A percentile compares a stretch with the other conserved stretches of the same genome.
These are phyloP conservation scores for Emmonsiellopsis sp. DNA, from an alignment of 2,329 filamentous ascomycete genomes.

Conservation along the genomic window DNA sequence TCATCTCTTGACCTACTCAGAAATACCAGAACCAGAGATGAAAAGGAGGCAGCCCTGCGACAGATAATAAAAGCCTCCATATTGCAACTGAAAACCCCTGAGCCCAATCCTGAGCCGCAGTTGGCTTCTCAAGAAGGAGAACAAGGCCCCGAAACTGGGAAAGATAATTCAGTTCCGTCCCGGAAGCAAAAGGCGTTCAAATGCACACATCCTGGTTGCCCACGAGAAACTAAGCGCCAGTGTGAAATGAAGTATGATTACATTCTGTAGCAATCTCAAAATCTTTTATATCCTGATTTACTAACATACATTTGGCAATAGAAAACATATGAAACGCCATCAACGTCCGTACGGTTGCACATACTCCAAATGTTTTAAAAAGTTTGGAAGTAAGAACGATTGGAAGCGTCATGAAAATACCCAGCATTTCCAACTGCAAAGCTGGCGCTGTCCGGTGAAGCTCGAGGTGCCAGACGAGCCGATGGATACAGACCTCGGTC, in stretches of 20 bases:
- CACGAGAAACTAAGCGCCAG: slow-evolving; percentile 21
- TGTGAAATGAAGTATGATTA: slow-evolving; percentile 29
- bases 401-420: slow-evolving; percentile 85
- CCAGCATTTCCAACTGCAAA: slow-evolving; percentile 63
- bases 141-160: neutral
- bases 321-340: slow-evolving; percentile 79
- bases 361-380: slow-evolving; percentile 56
- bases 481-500: slow-evolving; percentile 10
- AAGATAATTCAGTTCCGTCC: neutral
- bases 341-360: slow-evolving; percentile 75
- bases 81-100: neutral
- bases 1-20: slow-evolving; percentile 5
- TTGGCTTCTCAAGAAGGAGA: neutral
- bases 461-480: slow-evolving; percentile 11
- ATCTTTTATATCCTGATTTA: neutral
- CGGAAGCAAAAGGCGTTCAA: slow-evolving; percentile 19
- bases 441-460: slow-evolving; percentile 54
- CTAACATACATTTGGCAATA: slow-evolving; percentile 27
- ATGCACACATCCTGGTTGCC: slow-evolving; percentile 18
- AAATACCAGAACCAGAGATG: slow-evolving; percentile 11
- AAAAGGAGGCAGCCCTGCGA: slow-evolving; percentile 24
- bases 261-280: neutral
- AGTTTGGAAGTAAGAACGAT: slow-evolving; percentile 86
- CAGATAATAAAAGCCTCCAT: slow-evolving; percentile 18
- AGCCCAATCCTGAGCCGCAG: neutral